phyloP scores from a whole-genome alignment of 2,329 filamentous ascomycete species.

The Orbilia brochopaga region DNA sequence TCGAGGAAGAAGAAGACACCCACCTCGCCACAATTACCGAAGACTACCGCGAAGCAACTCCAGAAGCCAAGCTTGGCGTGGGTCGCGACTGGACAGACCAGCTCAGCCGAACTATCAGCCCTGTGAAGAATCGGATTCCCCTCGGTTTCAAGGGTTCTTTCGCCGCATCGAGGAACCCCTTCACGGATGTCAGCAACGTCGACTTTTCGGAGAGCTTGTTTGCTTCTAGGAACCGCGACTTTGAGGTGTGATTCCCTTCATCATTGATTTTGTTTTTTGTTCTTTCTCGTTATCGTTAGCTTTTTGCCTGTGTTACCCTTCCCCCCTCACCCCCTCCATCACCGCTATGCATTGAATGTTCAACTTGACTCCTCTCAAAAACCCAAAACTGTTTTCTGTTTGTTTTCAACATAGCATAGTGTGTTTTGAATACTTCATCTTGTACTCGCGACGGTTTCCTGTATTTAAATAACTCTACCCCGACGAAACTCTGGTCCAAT shows the following conservation, averaged over 20 bases:
- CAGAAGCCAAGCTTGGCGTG: slow-evolving; percentile 60
- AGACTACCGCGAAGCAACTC: slow-evolving; percentile 64
- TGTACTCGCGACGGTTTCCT: slow-evolving; percentile 36
- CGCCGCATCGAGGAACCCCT: slow-evolving; percentile 36
- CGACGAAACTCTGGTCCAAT: slow-evolving; percentile 35
- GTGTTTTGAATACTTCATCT: slow-evolving; percentile 13
- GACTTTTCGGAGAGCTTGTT: slow-evolving; percentile 47
- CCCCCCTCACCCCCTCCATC: slow-evolving; percentile 5
- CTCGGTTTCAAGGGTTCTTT: slow-evolving; percentile 41
- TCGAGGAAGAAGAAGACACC: slow-evolving; percentile 63
- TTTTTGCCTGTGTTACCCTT: slow-evolving; percentile 66
- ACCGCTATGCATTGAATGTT: not conserved
- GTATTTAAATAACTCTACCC: slow-evolving; percentile 50
- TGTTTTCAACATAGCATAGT: slow-evolving; percentile 4
- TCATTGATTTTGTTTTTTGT: slow-evolving; percentile 56
- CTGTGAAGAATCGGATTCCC: slow-evolving; percentile 68
- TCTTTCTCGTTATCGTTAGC: slow-evolving; percentile 52
- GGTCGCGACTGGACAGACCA: slow-evolving; percentile 93
- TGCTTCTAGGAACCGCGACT: slow-evolving; percentile 65
- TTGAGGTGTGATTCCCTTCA: slow-evolving; percentile 80
- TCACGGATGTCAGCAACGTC: slow-evolving; percentile 46
- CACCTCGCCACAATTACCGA: slow-evolving; percentile 56
- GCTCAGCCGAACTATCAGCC: slow-evolving; percentile 90
- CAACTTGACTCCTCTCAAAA: not conserved
- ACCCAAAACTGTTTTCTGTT: not conserved